Evolutionary conservation across 1,139 yeast species (phyloP).

Genomic region (Suhomyces kunorum): DNA sequence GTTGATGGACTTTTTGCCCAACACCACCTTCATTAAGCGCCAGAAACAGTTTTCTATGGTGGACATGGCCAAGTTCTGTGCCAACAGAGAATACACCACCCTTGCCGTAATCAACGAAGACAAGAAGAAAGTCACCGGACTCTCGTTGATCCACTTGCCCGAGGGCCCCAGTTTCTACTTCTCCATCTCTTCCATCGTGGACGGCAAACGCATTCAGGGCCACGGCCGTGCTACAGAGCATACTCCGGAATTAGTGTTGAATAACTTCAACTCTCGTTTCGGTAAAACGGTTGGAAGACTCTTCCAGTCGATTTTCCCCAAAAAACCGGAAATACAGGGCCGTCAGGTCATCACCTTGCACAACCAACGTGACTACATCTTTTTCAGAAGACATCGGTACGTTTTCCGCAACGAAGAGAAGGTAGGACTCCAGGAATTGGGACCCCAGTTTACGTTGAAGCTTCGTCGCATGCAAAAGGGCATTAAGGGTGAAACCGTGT

Average conservation of each 20-base stretch:
- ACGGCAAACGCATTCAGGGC: conserved; percentile 74
- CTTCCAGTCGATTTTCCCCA: conserved; percentile 91
- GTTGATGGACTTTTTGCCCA: conserved; percentile 81
- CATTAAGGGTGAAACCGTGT: conserved; percentile 84
- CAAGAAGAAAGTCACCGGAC: conserved; percentile 85
- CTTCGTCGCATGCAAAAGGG: conserved; percentile 90
- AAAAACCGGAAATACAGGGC: conserved; percentile 89
- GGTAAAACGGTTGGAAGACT: conserved; percentile 92
- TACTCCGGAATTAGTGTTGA: conserved; percentile 85
- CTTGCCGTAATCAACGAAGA: conserved; percentile 89
- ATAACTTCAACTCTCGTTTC: conserved; percentile 86
- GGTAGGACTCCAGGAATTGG: conserved; percentile 93
- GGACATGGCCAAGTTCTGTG: conserved; percentile 81
- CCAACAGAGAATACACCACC: conserved; percentile 83
- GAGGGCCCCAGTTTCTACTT: conserved; percentile 95
- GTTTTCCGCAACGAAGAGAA: conserved; percentile 84
- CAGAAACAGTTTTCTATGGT: conserved; percentile 80
- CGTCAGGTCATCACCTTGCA: conserved; percentile 94
- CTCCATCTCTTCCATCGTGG: conserved; percentile 74
- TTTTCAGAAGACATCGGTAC: conserved; percentile 93
- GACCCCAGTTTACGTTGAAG: conserved; percentile 92
- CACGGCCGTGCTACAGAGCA: conserved; percentile 92
- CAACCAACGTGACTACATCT: conserved; percentile 92
- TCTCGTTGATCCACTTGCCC: conserved; percentile 90
- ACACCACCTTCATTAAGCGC: conserved; percentile 82